These are phyloP conservation scores for Hericium erinaceus DNA, from an alignment of 768 basidiomycete species.

Conservation along the genomic window DNA sequence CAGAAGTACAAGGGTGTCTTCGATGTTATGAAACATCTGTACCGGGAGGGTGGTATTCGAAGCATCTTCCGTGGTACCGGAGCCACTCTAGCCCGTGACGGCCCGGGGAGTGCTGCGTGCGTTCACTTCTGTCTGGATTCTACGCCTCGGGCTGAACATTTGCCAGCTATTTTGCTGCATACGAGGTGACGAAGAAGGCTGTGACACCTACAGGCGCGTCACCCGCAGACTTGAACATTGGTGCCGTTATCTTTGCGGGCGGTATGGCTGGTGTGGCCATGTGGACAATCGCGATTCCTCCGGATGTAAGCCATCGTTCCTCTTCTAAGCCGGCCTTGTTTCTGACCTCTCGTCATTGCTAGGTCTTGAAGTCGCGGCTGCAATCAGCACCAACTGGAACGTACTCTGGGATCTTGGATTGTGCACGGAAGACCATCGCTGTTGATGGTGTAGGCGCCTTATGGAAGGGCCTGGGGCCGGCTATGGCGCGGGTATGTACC, in stretches of 20 bases:
- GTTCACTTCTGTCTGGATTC: constrained; percentile 22
- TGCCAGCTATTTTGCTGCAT: constrained; percentile 88
- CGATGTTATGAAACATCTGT: constrained; percentile 84
- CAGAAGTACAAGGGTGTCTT: constrained; percentile 82
- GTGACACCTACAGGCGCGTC: constrained; percentile 75
- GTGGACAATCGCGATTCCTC: constrained; percentile 97
- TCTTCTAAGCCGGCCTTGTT: neutral
- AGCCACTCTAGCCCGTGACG: constrained; percentile 93
- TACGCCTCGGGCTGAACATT: constrained; percentile 5
- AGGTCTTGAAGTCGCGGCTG: constrained; percentile 93
- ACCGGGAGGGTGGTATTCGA: constrained; percentile 85
- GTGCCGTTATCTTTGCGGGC: constrained; percentile 84
- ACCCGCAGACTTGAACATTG: constrained; percentile 73
- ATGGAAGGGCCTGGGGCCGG: constrained; percentile 97
- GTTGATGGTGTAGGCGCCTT: constrained; percentile 79
- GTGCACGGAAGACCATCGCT: constrained; percentile 84
- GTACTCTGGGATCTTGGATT: constrained; percentile 92
- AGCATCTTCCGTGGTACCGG: constrained; percentile 89
- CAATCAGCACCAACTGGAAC: constrained; percentile 97
- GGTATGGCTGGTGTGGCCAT: constrained; percentile 94
- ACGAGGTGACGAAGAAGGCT: constrained; percentile 86
- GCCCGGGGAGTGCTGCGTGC: constrained; percentile 93
- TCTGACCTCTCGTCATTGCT: neutral
- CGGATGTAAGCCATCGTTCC: constrained; percentile 62
- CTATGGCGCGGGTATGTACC: constrained; percentile 76